Percentiles rank a stretch among this genome's conserved stretches.
These are phyloP conservation scores for Phytophthora pini DNA, from an alignment of 352 stramenopile genomes.

Conservation along the genomic window DNA sequence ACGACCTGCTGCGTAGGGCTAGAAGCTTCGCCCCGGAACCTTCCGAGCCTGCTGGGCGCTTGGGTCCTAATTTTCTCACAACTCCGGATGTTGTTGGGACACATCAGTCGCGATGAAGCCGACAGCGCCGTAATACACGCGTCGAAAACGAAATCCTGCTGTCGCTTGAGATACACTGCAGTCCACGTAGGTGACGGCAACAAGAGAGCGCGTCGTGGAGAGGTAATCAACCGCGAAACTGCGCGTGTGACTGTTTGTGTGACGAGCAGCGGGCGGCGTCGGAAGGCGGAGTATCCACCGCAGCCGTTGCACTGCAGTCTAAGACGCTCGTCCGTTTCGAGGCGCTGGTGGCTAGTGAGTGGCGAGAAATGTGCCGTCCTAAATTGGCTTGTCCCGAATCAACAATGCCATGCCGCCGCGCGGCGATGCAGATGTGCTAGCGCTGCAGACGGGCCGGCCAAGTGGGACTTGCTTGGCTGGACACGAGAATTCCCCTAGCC, in stretches of 20 bases:
- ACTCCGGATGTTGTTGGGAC: slow-evolving; percentile 22
- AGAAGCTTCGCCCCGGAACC: slow-evolving; percentile 13
- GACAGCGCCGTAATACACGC: slow-evolving; percentile 7
- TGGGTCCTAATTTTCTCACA: slow-evolving; percentile 27
- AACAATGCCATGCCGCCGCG: slow-evolving; percentile 1
- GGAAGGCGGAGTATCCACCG: slow-evolving; percentile 2
- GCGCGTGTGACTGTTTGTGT: slow-evolving; percentile 8
- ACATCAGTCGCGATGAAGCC: slow-evolving; percentile 13
- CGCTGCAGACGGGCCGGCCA: slow-evolving; percentile 3
- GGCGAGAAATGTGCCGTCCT: slow-evolving; percentile 12
- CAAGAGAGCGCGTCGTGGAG: background rate
- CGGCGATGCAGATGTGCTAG: slow-evolving; percentile 17
- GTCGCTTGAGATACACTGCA: slow-evolving; percentile 11
- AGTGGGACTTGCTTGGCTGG: slow-evolving; percentile 15
- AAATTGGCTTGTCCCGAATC: slow-evolving; percentile 11
- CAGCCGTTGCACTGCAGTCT: slow-evolving; percentile 4
- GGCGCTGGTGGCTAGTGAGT: slow-evolving; percentile 1
- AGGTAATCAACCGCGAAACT: slow-evolving; percentile 12
- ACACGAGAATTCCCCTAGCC: slow-evolving; percentile 22
- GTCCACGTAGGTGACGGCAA: slow-evolving; percentile 1
- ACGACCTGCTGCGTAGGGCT: slow-evolving; percentile 11
- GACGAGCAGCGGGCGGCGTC: background rate
- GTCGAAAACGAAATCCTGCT: slow-evolving; percentile 10
- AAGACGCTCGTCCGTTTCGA: slow-evolving; percentile 28
- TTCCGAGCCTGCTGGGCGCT: slow-evolving; percentile 11